Conservation (phyloP, 345 rosid genomes). For the Gossypium anomalum region DNA sequence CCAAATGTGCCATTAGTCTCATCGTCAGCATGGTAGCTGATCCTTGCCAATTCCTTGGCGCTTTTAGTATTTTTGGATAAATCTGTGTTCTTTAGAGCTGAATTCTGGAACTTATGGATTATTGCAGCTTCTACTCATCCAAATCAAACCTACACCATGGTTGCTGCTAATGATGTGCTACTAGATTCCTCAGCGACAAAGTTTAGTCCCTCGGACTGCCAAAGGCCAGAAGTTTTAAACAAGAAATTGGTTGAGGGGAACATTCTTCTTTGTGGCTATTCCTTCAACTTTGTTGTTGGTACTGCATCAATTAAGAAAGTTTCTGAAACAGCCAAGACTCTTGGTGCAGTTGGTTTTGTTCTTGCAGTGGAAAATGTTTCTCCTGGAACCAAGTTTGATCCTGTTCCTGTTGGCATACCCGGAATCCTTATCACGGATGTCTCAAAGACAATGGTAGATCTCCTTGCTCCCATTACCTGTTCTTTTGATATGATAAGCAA, state of each 20-base stretch:
- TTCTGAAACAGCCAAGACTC: slow-evolving; percentile 80
- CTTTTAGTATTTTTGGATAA: not conserved
- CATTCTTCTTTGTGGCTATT: slow-evolving; percentile 97
- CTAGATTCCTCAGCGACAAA: slow-evolving; percentile 69
- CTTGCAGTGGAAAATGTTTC: slow-evolving; percentile 96
- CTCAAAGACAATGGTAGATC: slow-evolving; percentile 70
- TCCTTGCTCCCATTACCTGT: not conserved
- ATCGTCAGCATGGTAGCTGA: not conserved
- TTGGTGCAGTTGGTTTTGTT: slow-evolving; percentile 96
- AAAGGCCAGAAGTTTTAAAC: slow-evolving; percentile 85
- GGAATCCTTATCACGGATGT: slow-evolving; percentile 88
- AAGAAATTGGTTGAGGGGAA: slow-evolving; percentile 81
- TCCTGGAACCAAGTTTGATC: slow-evolving; percentile 94
- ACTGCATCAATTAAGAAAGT: slow-evolving; percentile 95
- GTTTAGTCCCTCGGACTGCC: slow-evolving; percentile 92
- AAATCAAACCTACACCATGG: slow-evolving; percentile 72
- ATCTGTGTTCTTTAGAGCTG: slow-evolving; percentile 15
- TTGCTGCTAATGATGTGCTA: slow-evolving; percentile 93
- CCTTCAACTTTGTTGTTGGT: slow-evolving; percentile 92
- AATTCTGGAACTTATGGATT: slow-evolving; percentile 13
- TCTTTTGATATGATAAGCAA: not conserved
- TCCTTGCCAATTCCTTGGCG: not conserved
- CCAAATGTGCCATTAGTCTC: not conserved
- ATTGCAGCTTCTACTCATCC: slow-evolving; percentile 80
- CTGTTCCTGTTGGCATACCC: slow-evolving; percentile 82